A percentile compares a stretch with the other conserved stretches of the same genome.
phyloP scores from a whole-genome alignment of 345 rosid species.

The Citrus sp. region DNA sequence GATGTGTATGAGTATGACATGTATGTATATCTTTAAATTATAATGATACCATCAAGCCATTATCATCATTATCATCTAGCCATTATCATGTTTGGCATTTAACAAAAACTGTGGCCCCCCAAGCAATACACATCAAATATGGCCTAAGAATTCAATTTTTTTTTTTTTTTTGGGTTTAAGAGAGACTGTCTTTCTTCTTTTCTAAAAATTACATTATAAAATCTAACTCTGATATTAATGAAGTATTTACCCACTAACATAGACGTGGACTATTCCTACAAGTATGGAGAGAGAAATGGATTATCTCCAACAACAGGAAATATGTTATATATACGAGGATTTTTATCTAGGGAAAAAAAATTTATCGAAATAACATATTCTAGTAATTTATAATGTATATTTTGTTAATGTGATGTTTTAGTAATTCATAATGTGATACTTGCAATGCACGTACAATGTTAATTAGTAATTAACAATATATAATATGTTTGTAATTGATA shows the following conservation, averaged over 20 bases:
- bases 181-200: too few relatives aligned
- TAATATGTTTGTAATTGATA: not conserved
- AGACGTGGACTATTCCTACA: not conserved
- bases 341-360: too few relatives aligned
- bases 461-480: too few relatives aligned
- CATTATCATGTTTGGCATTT: not conserved
- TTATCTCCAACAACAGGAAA: too few relatives aligned
- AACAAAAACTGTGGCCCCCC: not conserved
- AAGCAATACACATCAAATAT: not conserved
- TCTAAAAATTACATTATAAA: too few relatives aligned
- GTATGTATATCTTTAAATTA: not conserved
- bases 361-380: not conserved
- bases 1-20: not conserved
- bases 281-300: too few relatives aligned
- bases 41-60: too few relatives aligned
- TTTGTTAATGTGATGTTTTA: not conserved
- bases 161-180: too few relatives aligned
- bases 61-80: not conserved
- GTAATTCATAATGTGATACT: not conserved
- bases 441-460: not conserved
- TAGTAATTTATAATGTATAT: not conserved
- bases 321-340: too few relatives aligned
- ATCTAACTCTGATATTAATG: too few relatives aligned
- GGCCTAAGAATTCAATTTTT: not conserved
- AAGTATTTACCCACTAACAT: too few relatives aligned